phyloP scores from a whole-genome alignment of 352 stramenopile species.

The Phytophthora palmivora region DNA sequence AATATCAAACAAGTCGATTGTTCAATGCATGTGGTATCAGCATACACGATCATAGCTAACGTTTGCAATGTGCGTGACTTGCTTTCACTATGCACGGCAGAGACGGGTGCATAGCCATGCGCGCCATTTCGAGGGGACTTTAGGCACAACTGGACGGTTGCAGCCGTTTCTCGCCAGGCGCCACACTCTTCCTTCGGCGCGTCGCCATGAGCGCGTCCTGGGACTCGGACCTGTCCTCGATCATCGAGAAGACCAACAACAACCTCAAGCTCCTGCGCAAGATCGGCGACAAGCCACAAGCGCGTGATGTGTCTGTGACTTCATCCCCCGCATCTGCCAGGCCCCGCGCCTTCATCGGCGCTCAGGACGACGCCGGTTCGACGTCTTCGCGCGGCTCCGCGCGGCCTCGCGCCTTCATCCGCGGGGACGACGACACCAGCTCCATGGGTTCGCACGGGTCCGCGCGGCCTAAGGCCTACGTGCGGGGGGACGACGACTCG shows the following conservation, averaged over 20 bases:
- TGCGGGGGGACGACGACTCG: constrained; percentile 37
- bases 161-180: constrained; percentile 15
- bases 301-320: constrained; percentile 55
- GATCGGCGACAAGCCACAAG: constrained; percentile 77
- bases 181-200: constrained; percentile 10
- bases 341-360: constrained; percentile 34
- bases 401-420: constrained; percentile 38
- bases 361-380: constrained; percentile 40
- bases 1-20: no score
- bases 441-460: constrained; percentile 39
- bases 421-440: constrained; percentile 39
- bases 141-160: constrained; percentile 22
- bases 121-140: constrained; percentile 14
- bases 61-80: no score
- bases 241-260: constrained; percentile 91
- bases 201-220: constrained; percentile 75
- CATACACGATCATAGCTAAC: constrained; percentile 19
- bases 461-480: constrained; percentile 25
- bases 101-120: constrained; percentile 20
- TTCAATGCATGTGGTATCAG: no score
- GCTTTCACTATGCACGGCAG: no score
- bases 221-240: constrained; percentile 85
- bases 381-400: constrained; percentile 30
- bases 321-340: constrained; percentile 28
- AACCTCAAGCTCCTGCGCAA: constrained; percentile 86